Percentiles rank a stretch among this genome's conserved stretches.
phyloP scores from a whole-genome alignment of 768 basidiomycete genomes.

The Pisolithus sp. region DNA sequence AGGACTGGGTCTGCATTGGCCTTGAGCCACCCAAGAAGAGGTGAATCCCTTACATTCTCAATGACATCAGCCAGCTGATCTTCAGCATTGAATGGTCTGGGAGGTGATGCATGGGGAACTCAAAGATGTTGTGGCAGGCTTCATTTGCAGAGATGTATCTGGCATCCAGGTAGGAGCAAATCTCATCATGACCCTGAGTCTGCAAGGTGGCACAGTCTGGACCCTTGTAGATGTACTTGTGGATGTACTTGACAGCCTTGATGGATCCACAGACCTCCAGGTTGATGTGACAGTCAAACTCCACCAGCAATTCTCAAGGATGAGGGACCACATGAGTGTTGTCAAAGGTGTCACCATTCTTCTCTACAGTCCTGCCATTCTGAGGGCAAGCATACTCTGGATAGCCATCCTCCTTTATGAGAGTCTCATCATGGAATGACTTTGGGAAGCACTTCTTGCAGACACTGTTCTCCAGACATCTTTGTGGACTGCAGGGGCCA shows the following conservation, averaged over 20 bases:
- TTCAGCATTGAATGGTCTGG: conserved; percentile 27
- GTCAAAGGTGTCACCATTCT: conserved; percentile 18
- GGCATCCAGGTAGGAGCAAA: conserved; percentile 29
- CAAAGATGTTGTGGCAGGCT: conserved; percentile 30
- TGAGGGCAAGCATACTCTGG: conserved; percentile 31
- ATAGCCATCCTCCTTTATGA: conserved; percentile 34
- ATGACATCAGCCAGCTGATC: conserved; percentile 23
- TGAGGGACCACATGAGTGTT: conserved; percentile 41
- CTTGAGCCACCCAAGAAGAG: conserved; percentile 27
- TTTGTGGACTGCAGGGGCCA: conserved; percentile 29
- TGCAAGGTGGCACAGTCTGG: conserved; percentile 34
- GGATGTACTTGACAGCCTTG: conserved; percentile 35
- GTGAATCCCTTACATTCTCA: conserved; percentile 12
- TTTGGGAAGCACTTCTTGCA: conserved; percentile 42
- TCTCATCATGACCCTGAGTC: conserved; percentile 27
- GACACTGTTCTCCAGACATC: conserved; percentile 35
- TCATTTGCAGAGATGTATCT: conserved; percentile 35
- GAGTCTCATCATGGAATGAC: conserved; percentile 28
- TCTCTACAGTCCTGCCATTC: conserved; percentile 25
- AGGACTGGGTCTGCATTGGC: conserved; percentile 18
- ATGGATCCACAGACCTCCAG: conserved; percentile 33
- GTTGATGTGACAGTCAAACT: conserved; percentile 44
- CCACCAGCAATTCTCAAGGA: conserved; percentile 24
- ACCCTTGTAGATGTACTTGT: conserved; percentile 38
- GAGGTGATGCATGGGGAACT: conserved; percentile 30